phyloP scores from a whole-genome alignment of 306 rosid genomes.

The Cucurbita pepo region DNA sequence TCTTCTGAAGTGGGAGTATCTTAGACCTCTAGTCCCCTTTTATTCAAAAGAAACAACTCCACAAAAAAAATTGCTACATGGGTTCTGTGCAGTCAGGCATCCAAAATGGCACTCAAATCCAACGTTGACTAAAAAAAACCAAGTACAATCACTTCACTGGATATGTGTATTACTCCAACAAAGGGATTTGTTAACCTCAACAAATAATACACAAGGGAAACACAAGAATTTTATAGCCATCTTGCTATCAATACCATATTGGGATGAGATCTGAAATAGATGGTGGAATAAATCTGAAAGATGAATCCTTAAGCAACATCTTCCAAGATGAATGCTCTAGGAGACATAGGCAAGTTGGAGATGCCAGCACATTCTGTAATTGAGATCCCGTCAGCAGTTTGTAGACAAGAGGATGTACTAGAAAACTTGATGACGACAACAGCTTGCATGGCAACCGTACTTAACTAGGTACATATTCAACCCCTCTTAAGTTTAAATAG shows the following conservation, averaged over 20 bases:
- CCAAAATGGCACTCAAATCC: background rate
- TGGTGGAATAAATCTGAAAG: background rate
- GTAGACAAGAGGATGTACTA: background rate
- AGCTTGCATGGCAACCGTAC: background rate
- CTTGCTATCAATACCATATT: background rate
- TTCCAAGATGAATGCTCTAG: background rate
- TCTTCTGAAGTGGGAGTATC: conserved; percentile 13
- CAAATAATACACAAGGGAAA: background rate
- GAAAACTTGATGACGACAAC: background rate
- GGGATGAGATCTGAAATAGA: background rate
- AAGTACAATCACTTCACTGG: background rate
- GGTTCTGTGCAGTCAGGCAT: background rate
- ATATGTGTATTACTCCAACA: background rate
- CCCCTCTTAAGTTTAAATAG: background rate
- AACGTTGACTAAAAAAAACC: background rate
- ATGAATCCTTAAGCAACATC: background rate
- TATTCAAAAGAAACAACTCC: background rate
- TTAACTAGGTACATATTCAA: background rate
- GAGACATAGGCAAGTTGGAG: background rate
- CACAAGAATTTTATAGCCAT: background rate
- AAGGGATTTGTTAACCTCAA: background rate
- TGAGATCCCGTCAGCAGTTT: background rate
- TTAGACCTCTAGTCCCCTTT: background rate
- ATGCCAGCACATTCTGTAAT: background rate
- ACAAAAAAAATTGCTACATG: background rate